Percentiles rank a stretch among this genome's conserved stretches.
phyloP scores from a whole-genome alignment of 345 rosid species.

The Aethionema arabicum region DNA sequence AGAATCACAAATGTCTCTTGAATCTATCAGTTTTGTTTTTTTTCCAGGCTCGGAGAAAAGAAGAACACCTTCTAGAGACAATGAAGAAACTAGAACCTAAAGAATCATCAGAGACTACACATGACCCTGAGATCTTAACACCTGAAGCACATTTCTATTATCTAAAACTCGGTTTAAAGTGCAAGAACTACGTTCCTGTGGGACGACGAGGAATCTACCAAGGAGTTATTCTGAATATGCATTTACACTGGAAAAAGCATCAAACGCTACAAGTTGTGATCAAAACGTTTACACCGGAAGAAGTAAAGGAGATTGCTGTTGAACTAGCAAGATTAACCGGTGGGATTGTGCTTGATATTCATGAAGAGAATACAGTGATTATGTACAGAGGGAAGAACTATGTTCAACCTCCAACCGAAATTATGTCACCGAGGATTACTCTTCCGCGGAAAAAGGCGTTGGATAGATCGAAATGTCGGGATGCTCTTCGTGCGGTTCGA shows the following conservation, averaged over 20 bases:
- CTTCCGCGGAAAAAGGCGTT: slow-evolving; percentile 86
- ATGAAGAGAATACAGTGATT: slow-evolving; percentile 73
- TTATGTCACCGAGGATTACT: slow-evolving; percentile 89
- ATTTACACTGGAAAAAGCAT: slow-evolving; percentile 98
- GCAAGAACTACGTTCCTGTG: slow-evolving; percentile 93
- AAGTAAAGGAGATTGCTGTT: slow-evolving; percentile 83
- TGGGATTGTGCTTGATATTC: slow-evolving; percentile 86
- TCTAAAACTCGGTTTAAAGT: slow-evolving; percentile 84
- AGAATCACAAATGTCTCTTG: background rate
- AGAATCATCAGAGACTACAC: slow-evolving; percentile 62
- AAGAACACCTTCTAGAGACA: slow-evolving; percentile 65
- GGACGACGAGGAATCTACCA: slow-evolving; percentile 93
- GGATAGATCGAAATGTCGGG: slow-evolving; percentile 86
- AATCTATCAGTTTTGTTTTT: background rate
- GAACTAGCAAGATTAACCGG: slow-evolving; percentile 83
- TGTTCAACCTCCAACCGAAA: slow-evolving; percentile 90
- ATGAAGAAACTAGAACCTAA: slow-evolving; percentile 78
- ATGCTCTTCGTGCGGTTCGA: slow-evolving; percentile 74
- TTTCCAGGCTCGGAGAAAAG: slow-evolving; percentile 77
- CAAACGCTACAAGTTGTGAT: slow-evolving; percentile 83
- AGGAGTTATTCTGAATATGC: slow-evolving; percentile 97
- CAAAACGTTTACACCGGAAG: slow-evolving; percentile 81
- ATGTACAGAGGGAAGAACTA: slow-evolving; percentile 98
- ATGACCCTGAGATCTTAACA: slow-evolving; percentile 93
- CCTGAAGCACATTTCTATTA: slow-evolving; percentile 92